Base-by-base conservation (phyloP, 768 basidiomycete genomes). In the Daedaleopsis nitida region DNA sequence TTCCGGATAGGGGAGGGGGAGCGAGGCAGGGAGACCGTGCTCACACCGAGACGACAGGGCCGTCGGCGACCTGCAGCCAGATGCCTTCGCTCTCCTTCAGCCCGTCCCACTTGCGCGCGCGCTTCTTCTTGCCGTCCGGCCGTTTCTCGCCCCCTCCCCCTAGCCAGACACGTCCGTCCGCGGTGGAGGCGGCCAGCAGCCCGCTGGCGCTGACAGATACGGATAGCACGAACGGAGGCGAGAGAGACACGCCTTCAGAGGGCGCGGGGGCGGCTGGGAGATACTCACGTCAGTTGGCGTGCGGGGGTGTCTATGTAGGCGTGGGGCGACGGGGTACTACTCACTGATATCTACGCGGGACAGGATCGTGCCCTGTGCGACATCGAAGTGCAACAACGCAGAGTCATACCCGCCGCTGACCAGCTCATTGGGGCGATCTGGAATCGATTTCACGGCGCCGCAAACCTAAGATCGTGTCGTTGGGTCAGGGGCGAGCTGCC, bases 341-440 rank as follows among this genome's bases (percentile, higher is more conserved):
- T 24, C 54, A 90, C 91, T 69, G 52, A 92, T 79, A 69, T 86
- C 80, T 50, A 80, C 77, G 38, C 80, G 79, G 5, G 90, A 89
- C 44, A 91, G 73, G 8, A 83, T 52, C 32, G 75, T 83, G 32
- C 83, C 80, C 73, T 84, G 84, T 14, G 67, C 65, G 59, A 81
- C 82, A 66, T 92, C 89, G 67, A 85, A 87, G 67, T 94, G 92
- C 14, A 89, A 69, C 24, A 94, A 66, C 4, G 78, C 74, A 43
- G 79, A 82, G 65, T 94, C 92, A 67, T 89, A 93, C 1, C 92
- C 92, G 6, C 85, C 91, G 61, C 88, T 91, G 23, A 94, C 79
- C 13, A 92, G 68, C 70, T 94, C 92, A 45, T 77, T 80, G 4
- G 89, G 84, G 23, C 90, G 79, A 68, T 82, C 82, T 8, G 89